phyloP scores from a whole-genome alignment of 164 flowering plant genomes.

The Tetracentron sinense region DNA sequence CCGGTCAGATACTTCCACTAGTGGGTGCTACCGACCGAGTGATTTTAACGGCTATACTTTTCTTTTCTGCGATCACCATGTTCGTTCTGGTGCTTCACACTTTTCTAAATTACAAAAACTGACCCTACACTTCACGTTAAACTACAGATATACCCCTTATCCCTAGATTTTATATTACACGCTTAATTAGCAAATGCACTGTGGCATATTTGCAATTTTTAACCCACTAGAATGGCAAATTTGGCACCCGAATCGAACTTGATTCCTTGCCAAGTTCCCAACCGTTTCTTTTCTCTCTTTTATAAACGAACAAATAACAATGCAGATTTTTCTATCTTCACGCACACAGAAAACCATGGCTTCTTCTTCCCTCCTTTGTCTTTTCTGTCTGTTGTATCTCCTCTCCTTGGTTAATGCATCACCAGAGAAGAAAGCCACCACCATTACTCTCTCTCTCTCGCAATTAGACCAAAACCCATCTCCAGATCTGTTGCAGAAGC shows the following conservation, averaged over 20 bases:
- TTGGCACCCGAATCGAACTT: neutral
- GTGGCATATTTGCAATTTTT: neutral
- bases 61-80: too few species aligned
- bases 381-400: constrained; percentile 17
- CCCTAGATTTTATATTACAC: too few species aligned
- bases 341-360: constrained; percentile 20
- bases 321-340: neutral
- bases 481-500: constrained; percentile 23
- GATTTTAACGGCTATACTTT: too few species aligned
- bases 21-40: too few species aligned
- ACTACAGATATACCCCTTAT: too few species aligned
- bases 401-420: constrained; percentile 14
- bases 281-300: neutral
- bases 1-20: too few species aligned
- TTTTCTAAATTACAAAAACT: too few species aligned
- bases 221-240: neutral
- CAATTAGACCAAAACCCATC: constrained; percentile 20
- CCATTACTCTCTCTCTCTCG: constrained; percentile 31
- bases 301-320: neutral
- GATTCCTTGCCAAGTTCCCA: neutral
- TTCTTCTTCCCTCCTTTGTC: constrained; percentile 8
- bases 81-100: too few species aligned
- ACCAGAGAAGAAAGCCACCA: constrained; percentile 1
- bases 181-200: neutral
- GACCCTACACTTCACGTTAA: too few species aligned